Percentiles rank a stretch among this genome's conserved stretches.
These are phyloP conservation scores for Phytopythium oedochilum DNA, from an alignment of 352 stramenopile species.

Conservation along the genomic window DNA sequence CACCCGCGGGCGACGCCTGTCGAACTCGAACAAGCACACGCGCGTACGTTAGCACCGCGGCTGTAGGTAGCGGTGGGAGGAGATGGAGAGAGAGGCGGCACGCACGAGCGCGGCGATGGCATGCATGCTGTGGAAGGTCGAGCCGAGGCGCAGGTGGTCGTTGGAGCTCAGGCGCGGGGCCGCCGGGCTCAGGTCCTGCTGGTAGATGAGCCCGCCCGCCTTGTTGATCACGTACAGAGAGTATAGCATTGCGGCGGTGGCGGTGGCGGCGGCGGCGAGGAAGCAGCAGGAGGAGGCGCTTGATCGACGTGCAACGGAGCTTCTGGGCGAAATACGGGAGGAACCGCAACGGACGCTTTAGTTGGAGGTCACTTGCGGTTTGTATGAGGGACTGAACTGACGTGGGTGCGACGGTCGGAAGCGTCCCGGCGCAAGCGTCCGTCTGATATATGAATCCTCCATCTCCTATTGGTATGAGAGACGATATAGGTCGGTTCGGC, in stretches of 20 bases:
- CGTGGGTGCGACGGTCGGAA: no score
- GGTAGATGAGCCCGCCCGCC: constrained; percentile 91
- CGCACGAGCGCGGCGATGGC: constrained; percentile 81
- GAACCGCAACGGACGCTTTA: neutral
- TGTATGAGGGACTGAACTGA: no score
- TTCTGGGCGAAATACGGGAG: neutral
- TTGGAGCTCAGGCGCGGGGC: constrained; percentile 89
- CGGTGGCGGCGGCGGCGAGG: no score
- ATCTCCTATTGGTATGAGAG: no score
- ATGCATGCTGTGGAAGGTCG: constrained; percentile 94
- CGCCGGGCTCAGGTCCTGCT: constrained; percentile 84
- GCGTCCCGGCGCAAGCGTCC: no score
- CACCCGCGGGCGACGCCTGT: constrained; percentile 77
- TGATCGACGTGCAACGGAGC: neutral
- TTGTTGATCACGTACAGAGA: constrained; percentile 95
- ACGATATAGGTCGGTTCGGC: no score
- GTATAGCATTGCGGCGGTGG: constrained; percentile 66
- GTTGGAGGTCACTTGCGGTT: neutral
- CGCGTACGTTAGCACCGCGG: no score
- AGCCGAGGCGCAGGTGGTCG: constrained; percentile 91
- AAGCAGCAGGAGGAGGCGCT: neutral
- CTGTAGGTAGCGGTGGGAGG: no score
- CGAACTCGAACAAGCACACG: no score
- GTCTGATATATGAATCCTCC: no score
- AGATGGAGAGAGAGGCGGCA: neutral